Base-by-base conservation (phyloP, 1,139 yeast genomes). In the Arxiozyma bovina region DNA sequence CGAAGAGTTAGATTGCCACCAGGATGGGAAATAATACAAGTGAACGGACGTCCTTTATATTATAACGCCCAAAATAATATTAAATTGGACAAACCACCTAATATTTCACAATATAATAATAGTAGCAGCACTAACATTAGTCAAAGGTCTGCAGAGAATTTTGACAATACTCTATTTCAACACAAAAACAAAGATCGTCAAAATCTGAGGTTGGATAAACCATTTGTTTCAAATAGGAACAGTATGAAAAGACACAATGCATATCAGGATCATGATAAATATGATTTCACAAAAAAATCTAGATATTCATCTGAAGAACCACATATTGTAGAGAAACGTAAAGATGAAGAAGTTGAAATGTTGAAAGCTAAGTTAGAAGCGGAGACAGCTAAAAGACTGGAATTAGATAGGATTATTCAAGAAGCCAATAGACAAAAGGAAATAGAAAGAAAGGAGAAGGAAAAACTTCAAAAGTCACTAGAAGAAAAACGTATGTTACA, bases 381-480 rank as follows among this genome's bases (percentile, higher is more conserved):
- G 30, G 70, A 66, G 55, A 54, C 58, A 18, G 63, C 62, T 49
- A 63, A 59, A 62, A 53, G 57, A 60, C 56, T 52, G 42, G 66
- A 56, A 60, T 60, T 64, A 54, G 73, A 72, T 56, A 69, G 70
- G 48, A 76, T 77, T 53, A 77, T 76, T 48, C 76, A 70, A 45
- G 73, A 73, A 47, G 79, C 78, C 1, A 72, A 69, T 50, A 60
- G 59, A 49, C 63, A 63, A 54, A 67, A 66, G 59, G 66, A 62
- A 56, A 57, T 61, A 43, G 68, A 71, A 54, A 66, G 65, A 51
- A 66, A 63, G 34, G 68, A 58, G 30, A 52, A 51, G 9, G 46
- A 54, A 25, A 56, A 58, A 47, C 56, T 54, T 41, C 59, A 57
- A 44, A 58, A 55, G 52, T 60, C 60, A 43, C 65, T 59, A 55